Percentiles rank a stretch among this genome's conserved stretches.
These are phyloP conservation scores for Crithidia acanthocephali DNA, from an alignment of 208 protist genomes.

Conservation along the genomic window DNA sequence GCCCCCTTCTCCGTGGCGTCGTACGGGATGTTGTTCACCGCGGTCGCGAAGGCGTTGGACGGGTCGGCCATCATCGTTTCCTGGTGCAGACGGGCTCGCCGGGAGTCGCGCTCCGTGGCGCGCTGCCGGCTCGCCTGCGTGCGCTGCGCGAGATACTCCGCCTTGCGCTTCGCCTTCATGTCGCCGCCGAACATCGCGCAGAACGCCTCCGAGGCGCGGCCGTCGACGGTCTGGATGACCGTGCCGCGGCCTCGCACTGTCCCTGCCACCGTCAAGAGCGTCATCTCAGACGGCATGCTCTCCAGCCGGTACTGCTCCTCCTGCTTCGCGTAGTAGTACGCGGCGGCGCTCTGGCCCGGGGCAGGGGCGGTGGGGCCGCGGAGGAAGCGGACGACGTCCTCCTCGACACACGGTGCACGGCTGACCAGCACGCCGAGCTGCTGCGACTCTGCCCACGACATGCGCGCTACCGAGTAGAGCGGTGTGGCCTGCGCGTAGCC, in stretches of 20 bases:
- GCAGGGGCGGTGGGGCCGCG: constrained; percentile 11
- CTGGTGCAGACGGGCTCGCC: constrained; percentile 31
- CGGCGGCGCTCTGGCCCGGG: constrained; percentile 18
- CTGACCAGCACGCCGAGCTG: constrained; percentile 62
- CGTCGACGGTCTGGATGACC: constrained; percentile 39
- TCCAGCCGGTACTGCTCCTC: constrained; percentile 27
- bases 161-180: constrained; percentile 37
- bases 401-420: constrained; percentile 39
- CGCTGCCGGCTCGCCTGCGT: constrained; percentile 21
- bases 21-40: constrained; percentile 11
- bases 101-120: constrained; percentile 24
- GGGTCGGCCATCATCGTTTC: constrained; percentile 5
- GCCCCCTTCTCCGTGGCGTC: constrained; percentile 37
- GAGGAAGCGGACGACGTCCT: constrained; percentile 21
- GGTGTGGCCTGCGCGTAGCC: constrained; percentile 49
- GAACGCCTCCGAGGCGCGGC: constrained; percentile 48
- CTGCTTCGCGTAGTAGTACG: constrained; percentile 14
- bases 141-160: constrained; percentile 17
- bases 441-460: constrained; percentile 61
- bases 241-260: constrained; percentile 38
- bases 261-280: constrained; percentile 52
- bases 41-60: constrained; percentile 5
- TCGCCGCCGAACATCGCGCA: constrained; percentile 55
- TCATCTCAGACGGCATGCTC: constrained; percentile 43
- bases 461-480: constrained; percentile 42